Evolutionary conservation across 495 filamentous ascomycete genomes (phyloP).

Genomic region (Hypoxylon fragiforme): DNA sequence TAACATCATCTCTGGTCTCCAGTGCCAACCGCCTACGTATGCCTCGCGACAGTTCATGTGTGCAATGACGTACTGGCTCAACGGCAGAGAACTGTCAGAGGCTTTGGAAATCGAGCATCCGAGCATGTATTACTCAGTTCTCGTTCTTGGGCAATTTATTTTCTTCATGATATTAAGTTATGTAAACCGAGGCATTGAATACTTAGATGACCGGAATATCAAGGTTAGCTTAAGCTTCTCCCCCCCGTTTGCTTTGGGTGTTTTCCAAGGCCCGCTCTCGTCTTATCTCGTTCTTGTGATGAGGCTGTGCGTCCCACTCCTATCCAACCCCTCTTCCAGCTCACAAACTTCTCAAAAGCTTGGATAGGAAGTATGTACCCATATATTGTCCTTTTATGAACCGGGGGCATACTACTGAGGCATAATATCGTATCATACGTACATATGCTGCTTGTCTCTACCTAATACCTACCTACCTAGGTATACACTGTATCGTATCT

Average conservation of each 20-base stretch:
- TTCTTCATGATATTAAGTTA: conserved; percentile 63
- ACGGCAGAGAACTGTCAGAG: conserved; percentile 64
- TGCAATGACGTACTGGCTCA: conserved; percentile 69
- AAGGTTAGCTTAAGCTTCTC: conserved; percentile 38
- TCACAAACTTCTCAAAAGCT: no score
- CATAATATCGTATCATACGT: no score
- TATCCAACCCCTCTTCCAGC: neutral
- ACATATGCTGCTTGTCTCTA: no score
- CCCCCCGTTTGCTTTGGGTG: neutral
- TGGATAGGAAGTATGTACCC: no score
- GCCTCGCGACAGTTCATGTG: conserved; percentile 64
- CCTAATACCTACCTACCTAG: no score
- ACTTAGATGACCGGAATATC: conserved; percentile 62
- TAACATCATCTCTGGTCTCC: conserved; percentile 71
- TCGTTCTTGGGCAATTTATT: conserved; percentile 70
- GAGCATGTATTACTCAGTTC: conserved; percentile 57
- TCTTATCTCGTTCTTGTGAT: neutral
- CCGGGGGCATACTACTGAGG: no score
- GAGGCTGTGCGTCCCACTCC: neutral
- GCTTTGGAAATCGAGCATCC: conserved; percentile 61
- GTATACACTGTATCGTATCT: no score
- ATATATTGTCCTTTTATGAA: no score
- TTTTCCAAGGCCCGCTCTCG: neutral
- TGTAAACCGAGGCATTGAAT: conserved; percentile 55
- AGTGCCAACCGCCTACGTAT: conserved; percentile 64